Percentiles rank a stretch among this genome's conserved stretches.
phyloP scores from a whole-genome alignment of 2,329 filamentous ascomycete genomes.

The Scopulariopsis brevicaulis region DNA sequence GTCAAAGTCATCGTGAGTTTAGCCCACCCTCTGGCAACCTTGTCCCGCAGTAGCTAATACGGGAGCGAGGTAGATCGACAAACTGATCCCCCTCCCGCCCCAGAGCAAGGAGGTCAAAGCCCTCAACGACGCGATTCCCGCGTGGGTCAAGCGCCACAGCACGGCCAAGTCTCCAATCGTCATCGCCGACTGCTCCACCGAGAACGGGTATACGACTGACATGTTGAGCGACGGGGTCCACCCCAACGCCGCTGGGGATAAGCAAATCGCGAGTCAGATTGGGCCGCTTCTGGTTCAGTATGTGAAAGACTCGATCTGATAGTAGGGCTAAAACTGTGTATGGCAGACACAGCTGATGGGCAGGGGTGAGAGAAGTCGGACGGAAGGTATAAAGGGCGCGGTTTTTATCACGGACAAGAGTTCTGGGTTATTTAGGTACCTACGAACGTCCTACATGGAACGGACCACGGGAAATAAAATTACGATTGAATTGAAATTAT shows the following conservation, averaged over 20 bases:
- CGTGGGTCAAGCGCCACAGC: slow-evolving; percentile 22
- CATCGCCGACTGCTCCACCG: slow-evolving; percentile 22
- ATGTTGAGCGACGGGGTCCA: slow-evolving; percentile 27
- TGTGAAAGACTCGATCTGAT: slow-evolving; percentile 11
- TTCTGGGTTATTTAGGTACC: no score
- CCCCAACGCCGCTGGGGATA: slow-evolving; percentile 15
- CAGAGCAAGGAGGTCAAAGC: slow-evolving; percentile 11
- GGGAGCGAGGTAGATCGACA: no score
- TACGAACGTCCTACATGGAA: no score
- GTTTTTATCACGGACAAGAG: no score
- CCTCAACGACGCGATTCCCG: slow-evolving; percentile 24
- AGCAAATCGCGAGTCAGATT: slow-evolving; percentile 18
- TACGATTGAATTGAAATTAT: no score
- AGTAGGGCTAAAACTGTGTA: no score
- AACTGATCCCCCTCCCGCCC: slow-evolving; percentile 1
- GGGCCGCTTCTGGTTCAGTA: slow-evolving; percentile 16
- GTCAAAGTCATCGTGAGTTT: slow-evolving; percentile 27
- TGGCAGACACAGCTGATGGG: no score
- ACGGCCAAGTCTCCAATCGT: slow-evolving; percentile 25
- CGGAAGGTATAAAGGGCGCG: no score
- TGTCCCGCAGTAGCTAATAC: no score
- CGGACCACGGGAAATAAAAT: no score
- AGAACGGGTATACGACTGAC: slow-evolving; percentile 12
- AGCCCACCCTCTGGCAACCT: no score
- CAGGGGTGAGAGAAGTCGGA: no score